Evolutionary conservation across 2,329 filamentous ascomycete genomes (phyloP).

Genomic region (Colletotrichum tropicale): DNA sequence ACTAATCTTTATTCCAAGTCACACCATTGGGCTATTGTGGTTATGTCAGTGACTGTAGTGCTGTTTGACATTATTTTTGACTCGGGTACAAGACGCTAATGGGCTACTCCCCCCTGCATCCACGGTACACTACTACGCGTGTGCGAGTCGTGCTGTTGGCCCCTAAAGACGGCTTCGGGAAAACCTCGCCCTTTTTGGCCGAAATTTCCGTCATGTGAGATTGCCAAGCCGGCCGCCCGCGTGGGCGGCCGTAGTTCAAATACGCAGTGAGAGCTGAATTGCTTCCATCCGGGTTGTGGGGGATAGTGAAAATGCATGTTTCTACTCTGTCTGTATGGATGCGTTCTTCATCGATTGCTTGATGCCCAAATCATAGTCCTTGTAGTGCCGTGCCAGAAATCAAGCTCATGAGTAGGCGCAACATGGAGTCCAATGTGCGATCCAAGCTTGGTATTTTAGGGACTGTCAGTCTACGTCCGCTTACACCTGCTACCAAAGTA

Average conservation of each 20-base stretch:
- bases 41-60: background rate
- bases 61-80: background rate
- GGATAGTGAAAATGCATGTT: background rate
- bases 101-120: fast-evolving
- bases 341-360: background rate
- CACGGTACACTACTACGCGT: background rate
- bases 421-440: background rate
- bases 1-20: background rate
- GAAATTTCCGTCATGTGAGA: background rate
- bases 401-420: background rate
- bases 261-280: background rate
- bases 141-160: background rate
- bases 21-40: background rate
- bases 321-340: background rate
- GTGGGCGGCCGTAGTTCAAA: background rate
- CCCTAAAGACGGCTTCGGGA: background rate
- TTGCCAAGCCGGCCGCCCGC: background rate
- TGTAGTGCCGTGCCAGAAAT: background rate
- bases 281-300: background rate
- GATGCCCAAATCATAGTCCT: background rate
- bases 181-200: background rate
- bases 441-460: background rate
- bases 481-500: background rate
- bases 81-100: fast-evolving
- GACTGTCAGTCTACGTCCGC: background rate